Evolutionary conservation across 202 grass and related monocot genomes (phyloP).

Genomic region (Schoenoplectus triqueter): DNA sequence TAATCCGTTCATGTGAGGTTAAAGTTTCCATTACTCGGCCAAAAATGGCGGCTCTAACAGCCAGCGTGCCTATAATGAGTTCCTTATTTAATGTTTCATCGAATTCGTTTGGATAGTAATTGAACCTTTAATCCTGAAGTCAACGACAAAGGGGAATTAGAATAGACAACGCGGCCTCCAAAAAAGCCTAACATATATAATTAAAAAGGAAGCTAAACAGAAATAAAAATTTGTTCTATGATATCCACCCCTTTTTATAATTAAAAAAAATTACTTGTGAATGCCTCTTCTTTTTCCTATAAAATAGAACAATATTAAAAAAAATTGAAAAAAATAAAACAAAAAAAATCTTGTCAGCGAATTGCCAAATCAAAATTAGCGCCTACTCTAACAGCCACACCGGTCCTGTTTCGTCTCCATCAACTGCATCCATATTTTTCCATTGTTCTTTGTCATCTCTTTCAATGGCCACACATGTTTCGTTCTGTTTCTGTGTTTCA

Average conservation of each 20-base stretch:
- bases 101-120: not conserved
- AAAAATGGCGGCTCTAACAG: constrained; percentile 30
- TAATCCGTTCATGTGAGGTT: constrained; percentile 21
- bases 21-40: not conserved
- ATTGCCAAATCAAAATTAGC: constrained; percentile 34
- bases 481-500: not conserved
- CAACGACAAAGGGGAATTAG: not conserved
- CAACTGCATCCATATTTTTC: constrained; percentile 3
- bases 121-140: not conserved
- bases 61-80: not conserved
- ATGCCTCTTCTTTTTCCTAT: not conserved
- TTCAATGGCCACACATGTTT: not conserved
- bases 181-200: not conserved
- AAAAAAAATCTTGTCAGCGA: constrained; percentile 19
- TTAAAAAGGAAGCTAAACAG: not conserved
- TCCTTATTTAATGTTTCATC: not conserved
- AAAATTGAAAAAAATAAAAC: not conserved
- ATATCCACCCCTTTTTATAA: not conserved
- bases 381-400: constrained; percentile 25
- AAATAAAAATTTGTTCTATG: constrained; percentile 23
- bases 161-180: not conserved
- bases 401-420: constrained; percentile 26
- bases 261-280: not conserved
- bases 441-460: constrained; percentile 19
- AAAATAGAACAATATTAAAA: constrained; percentile 1